Conservation (phyloP, 768 basidiomycete genomes). For the Russula brevipes region DNA sequence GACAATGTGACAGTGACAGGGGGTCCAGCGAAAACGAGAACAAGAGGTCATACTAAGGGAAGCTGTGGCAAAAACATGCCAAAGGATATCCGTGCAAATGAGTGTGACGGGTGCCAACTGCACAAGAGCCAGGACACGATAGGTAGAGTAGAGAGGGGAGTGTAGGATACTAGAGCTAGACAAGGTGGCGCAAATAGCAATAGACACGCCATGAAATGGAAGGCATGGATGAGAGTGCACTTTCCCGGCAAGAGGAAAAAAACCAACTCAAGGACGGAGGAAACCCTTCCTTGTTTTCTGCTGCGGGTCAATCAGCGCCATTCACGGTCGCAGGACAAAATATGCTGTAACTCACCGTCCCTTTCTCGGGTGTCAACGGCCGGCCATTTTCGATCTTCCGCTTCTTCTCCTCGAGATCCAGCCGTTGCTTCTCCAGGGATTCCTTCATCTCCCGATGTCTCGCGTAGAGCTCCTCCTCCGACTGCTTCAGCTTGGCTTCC, state of each 20-base stretch:
- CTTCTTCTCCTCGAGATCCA: slow-evolving; percentile 98
- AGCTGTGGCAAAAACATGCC: slow-evolving; percentile 20
- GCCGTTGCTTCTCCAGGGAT: slow-evolving; percentile 91
- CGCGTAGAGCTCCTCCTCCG: slow-evolving; percentile 97
- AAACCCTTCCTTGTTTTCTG: slow-evolving; percentile 59
- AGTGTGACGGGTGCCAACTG: slow-evolving; percentile 24
- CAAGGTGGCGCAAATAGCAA: slow-evolving; percentile 37
- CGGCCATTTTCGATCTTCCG: slow-evolving; percentile 90
- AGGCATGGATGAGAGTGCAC: slow-evolving; percentile 31
- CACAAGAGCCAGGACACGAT: slow-evolving; percentile 23
- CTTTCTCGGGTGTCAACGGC: slow-evolving; percentile 93
- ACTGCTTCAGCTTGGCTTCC: slow-evolving; percentile 97
- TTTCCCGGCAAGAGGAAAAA: slow-evolving; percentile 27
- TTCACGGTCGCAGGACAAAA: slow-evolving; percentile 7
- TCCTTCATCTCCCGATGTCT: slow-evolving; percentile 99
- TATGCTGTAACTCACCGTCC: slow-evolving; percentile 50
- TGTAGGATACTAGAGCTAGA: slow-evolving; percentile 41
- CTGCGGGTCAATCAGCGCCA: neutral
- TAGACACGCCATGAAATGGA: slow-evolving; percentile 33
- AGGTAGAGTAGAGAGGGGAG: slow-evolving; percentile 35
- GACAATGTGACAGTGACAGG: neutral
- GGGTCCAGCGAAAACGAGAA: slow-evolving; percentile 23
- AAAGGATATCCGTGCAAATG: slow-evolving; percentile 26
- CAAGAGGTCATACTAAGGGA: slow-evolving; percentile 23
- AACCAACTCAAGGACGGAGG: slow-evolving; percentile 52